Conservation (phyloP, 2,329 filamentous ascomycete species). For the Paracoccidioides lutzii region DNA sequence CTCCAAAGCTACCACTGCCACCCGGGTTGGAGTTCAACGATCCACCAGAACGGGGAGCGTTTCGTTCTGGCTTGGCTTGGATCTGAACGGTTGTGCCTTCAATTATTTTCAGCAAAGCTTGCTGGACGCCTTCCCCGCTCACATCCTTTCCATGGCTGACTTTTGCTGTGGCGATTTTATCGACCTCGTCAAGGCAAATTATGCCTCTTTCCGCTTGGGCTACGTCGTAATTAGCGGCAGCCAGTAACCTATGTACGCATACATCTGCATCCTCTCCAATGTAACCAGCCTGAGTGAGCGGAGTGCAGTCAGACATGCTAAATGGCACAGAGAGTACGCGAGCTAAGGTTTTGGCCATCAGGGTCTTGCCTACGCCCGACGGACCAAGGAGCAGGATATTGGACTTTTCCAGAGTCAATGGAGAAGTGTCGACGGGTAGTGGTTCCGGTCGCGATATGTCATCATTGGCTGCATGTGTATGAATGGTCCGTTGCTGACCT, state of each 20-base stretch:
- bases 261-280: slow-evolving; percentile 97
- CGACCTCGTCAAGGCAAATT: slow-evolving; percentile 90
- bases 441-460: slow-evolving; percentile 15
- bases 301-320: slow-evolving; percentile 89
- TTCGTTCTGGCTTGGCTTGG: slow-evolving; percentile 56
- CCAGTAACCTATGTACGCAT: slow-evolving; percentile 78
- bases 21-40: slow-evolving; percentile 28
- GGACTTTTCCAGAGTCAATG: slow-evolving; percentile 81
- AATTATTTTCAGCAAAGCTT: slow-evolving; percentile 87
- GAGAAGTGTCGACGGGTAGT: slow-evolving; percentile 37
- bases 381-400: slow-evolving; percentile 85
- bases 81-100: slow-evolving; percentile 91
- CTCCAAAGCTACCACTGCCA: slow-evolving; percentile 3
- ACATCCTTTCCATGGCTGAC: slow-evolving; percentile 85
- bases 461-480: slow-evolving; percentile 16
- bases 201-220: slow-evolving; percentile 79
- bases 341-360: slow-evolving; percentile 81
- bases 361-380: slow-evolving; percentile 89
- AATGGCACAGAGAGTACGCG: slow-evolving; percentile 91
- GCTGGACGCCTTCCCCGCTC: slow-evolving; percentile 89
- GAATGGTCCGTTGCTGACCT: slow-evolving; percentile 44
- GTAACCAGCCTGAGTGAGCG: slow-evolving; percentile 91
- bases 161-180: slow-evolving; percentile 87
- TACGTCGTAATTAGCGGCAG: slow-evolving; percentile 81
- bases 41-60: slow-evolving; percentile 25